Evolutionary conservation across 148 eudicot genomes (phyloP), one percentile per base, ranked within the genome.

Genomic region (Fallopia convolvulus): DNA sequence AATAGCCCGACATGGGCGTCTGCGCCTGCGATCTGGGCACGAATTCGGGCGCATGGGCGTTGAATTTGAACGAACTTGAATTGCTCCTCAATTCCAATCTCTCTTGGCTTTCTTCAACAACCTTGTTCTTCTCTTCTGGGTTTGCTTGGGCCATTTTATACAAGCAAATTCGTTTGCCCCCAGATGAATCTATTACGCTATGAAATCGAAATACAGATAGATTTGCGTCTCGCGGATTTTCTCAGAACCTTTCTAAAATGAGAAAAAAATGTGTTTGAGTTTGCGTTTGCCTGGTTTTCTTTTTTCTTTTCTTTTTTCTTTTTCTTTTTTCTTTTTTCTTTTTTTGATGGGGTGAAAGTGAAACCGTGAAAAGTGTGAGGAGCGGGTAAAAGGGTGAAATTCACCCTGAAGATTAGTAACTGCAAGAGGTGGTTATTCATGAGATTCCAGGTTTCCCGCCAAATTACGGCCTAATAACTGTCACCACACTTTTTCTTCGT

Each of bases 21-120:
- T 85, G 88, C 5, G 83, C 23, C 17, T 79, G 88, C 2, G 92
- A 78, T 65, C 88, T 82, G 0, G 97, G 97, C 50, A 91, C 90
- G 42, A 94, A 94, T 83, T 89, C 99, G 2, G 96, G 87, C 14
- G 97, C 99, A 5, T 90, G 87, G 10, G 83, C 97, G 63, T 94
- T 94, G 76, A 94, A 86, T 80, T 88, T 88, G 80, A 91, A 92
- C 12, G 88, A 40, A 40, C 6, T 36, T 0, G 72, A 66, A 66
- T 5, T 36, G 15, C 72, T 66, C 42, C 42, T 66, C 10, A 32
- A 26, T 40, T 46, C 75, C 48, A 71, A 71, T 17, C 20, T 71
- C 17, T 73, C 55, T 21, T 30, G 55, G 23, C 47, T 73, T 12
- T 46, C 53, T 21, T 42, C 33, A 44, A 42, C 17, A 9, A 70